These are phyloP conservation scores for Podaxis sp. DNA, from an alignment of 768 basidiomycete species.

Conservation along the genomic window DNA sequence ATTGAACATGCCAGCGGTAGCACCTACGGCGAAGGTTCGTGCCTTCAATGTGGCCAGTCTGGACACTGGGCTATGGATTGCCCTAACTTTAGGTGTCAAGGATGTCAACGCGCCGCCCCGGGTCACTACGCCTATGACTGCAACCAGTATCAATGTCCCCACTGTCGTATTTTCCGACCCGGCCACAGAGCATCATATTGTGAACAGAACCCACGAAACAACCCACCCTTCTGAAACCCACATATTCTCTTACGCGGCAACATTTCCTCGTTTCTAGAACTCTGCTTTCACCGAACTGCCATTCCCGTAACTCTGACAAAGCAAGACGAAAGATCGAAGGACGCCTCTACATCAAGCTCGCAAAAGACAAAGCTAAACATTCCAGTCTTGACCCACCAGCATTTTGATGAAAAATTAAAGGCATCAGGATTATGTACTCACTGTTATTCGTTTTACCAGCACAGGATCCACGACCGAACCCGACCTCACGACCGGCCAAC, in stretches of 20 bases:
- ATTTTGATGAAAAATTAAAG: constrained; percentile 19
- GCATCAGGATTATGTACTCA: constrained; percentile 24
- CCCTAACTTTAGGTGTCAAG: constrained; percentile 2
- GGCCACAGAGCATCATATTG: too few species aligned
- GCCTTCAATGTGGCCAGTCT: neutral
- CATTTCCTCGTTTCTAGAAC: too few species aligned
- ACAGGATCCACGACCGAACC: neutral
- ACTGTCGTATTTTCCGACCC: too few species aligned
- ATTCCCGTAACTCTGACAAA: constrained; percentile 14
- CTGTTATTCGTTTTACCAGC: constrained; percentile 20
- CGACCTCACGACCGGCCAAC: constrained; percentile 3
- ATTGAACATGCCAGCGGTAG: constrained; percentile 1
- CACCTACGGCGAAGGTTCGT: neutral
- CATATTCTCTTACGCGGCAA: too few species aligned
- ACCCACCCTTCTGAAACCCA: too few species aligned
- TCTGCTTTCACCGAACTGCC: neutral
- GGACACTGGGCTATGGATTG: constrained; percentile 19
- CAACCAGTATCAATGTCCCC: too few species aligned
- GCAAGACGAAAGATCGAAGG: constrained; percentile 19
- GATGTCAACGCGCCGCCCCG: too few species aligned
- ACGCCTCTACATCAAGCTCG: constrained; percentile 16
- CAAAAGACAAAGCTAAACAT: neutral
- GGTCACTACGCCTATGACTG: too few species aligned
- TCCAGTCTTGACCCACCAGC: neutral
- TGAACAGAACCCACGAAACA: too few species aligned